These are phyloP conservation scores for Albifimbria verrucaria DNA, from an alignment of 2,329 filamentous ascomycete species.

Conservation along the genomic window DNA sequence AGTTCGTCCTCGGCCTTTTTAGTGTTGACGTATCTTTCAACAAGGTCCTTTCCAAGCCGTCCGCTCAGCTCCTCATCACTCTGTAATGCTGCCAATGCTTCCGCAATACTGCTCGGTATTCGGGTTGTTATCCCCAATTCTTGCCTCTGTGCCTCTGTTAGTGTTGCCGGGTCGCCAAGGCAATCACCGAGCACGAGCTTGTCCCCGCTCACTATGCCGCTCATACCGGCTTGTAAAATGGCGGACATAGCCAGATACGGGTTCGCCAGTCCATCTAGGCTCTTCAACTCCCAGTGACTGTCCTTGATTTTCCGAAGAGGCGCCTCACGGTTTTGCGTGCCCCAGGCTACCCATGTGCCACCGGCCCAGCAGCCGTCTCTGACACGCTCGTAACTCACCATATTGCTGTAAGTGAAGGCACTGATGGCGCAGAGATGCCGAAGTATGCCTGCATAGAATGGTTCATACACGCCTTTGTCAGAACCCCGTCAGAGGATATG, in stretches of 20 bases:
- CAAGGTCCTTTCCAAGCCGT: conserved; percentile 46
- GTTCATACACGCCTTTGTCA: conserved; percentile 46
- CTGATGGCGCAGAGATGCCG: conserved; percentile 62
- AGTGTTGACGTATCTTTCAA: conserved; percentile 53
- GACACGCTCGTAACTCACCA: conserved; percentile 66
- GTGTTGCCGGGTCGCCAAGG: conserved; percentile 46
- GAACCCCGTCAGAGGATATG: conserved; percentile 46
- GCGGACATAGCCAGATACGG: conserved; percentile 59
- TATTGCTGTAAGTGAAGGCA: conserved; percentile 66
- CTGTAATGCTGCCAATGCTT: conserved; percentile 51
- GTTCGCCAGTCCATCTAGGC: conserved; percentile 76
- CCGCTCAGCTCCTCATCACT: conserved; percentile 42
- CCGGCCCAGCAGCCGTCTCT: conserved; percentile 71
- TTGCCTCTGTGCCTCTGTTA: conserved; percentile 45
- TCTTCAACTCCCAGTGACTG: conserved; percentile 76
- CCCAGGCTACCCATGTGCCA: conserved; percentile 77
- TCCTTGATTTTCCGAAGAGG: conserved; percentile 64
- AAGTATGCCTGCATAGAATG: conserved; percentile 72
- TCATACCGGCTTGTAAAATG: conserved; percentile 26
- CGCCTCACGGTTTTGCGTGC: conserved; percentile 74
- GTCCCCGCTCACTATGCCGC: conserved; percentile 23
- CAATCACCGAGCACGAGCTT: conserved; percentile 52
- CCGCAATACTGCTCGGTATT: conserved; percentile 52
- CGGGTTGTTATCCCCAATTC: conserved; percentile 50
- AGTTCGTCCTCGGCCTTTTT: conserved; percentile 55